A percentile compares a stretch with the other conserved stretches of the same genome.
These are phyloP conservation scores for Sclerotinia spermophila DNA, from an alignment of 2,329 filamentous ascomycete species.

Conservation along the genomic window DNA sequence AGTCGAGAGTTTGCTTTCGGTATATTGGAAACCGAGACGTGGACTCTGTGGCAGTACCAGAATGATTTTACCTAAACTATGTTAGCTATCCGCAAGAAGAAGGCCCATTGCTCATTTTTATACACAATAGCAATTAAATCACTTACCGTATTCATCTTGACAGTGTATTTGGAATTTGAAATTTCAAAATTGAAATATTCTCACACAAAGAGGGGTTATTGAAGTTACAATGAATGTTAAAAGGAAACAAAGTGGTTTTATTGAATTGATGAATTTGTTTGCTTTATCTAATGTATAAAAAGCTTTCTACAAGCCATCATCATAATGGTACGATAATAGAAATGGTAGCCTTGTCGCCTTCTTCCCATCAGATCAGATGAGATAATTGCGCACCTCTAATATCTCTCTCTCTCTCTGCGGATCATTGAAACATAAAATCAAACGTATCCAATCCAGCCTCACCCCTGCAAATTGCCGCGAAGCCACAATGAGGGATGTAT, in stretches of 20 bases:
- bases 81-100: conserved; percentile 21
- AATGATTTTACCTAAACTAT: conserved; percentile 59
- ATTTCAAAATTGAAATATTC: neutral
- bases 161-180: conserved; percentile 5
- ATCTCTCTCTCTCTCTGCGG: neutral
- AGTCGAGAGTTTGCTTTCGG: conserved; percentile 21
- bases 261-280: neutral
- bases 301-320: neutral
- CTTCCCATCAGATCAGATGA: neutral
- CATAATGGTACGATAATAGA: conserved; percentile 14
- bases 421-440: neutral
- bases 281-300: neutral
- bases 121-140: conserved; percentile 28
- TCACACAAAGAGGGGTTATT: neutral
- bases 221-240: neutral
- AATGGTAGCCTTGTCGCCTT: conserved; percentile 13
- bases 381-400: neutral
- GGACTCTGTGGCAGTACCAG: conserved; percentile 47
- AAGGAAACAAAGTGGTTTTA: neutral
- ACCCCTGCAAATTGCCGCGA: conserved; percentile 14
- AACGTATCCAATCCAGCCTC: neutral
- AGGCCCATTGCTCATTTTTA: neutral
- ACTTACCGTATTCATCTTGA: conserved; percentile 52
- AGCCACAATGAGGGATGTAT: conserved; percentile 16
- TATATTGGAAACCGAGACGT: conserved; percentile 13